phyloP scores from a whole-genome alignment of 2,329 filamentous ascomycete species.

The Aspergillus ochraceus region DNA sequence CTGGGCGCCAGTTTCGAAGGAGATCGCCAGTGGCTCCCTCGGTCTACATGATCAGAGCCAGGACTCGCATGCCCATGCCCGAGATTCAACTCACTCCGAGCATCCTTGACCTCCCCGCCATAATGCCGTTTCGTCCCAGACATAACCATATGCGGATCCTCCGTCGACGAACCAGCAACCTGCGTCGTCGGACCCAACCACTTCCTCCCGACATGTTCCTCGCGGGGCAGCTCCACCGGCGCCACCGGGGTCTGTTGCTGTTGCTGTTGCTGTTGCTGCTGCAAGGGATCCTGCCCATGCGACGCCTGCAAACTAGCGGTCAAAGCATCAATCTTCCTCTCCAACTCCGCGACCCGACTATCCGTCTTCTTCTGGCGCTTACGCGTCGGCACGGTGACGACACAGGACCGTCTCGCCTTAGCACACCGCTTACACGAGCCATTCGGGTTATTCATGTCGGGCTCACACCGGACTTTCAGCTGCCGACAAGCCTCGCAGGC shows the following conservation, averaged over 20 bases:
- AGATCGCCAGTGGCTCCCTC: constrained; percentile 23
- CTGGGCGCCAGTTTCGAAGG: constrained; percentile 14
- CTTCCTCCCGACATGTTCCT: constrained; percentile 39
- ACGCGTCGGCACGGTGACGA: constrained; percentile 71
- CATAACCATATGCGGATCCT: constrained; percentile 6
- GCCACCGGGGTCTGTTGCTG: background rate
- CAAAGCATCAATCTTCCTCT: constrained; percentile 88
- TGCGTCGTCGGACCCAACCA: constrained; percentile 26
- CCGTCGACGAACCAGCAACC: constrained; percentile 1
- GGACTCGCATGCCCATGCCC: constrained; percentile 14
- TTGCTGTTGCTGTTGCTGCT: constrained; percentile 3
- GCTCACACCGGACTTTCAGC: constrained; percentile 82
- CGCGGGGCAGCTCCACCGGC: constrained; percentile 31
- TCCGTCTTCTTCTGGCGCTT: constrained; percentile 93
- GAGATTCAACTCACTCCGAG: constrained; percentile 4
- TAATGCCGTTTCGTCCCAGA: constrained; percentile 33
- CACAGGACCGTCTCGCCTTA: constrained; percentile 75
- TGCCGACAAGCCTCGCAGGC: constrained; percentile 75
- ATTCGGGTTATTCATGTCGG: constrained; percentile 62
- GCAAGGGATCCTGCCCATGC: constrained; percentile 26
- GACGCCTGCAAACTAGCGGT: constrained; percentile 73
- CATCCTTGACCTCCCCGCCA: constrained; percentile 30
- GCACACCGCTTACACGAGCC: constrained; percentile 73
- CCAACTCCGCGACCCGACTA: constrained; percentile 81
- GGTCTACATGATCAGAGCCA: constrained; percentile 19